A percentile compares a stretch with the other conserved stretches of the same genome.
Conservation (phyloP, 768 basidiomycete genomes). For the Leccinellum rugosiceps region DNA sequence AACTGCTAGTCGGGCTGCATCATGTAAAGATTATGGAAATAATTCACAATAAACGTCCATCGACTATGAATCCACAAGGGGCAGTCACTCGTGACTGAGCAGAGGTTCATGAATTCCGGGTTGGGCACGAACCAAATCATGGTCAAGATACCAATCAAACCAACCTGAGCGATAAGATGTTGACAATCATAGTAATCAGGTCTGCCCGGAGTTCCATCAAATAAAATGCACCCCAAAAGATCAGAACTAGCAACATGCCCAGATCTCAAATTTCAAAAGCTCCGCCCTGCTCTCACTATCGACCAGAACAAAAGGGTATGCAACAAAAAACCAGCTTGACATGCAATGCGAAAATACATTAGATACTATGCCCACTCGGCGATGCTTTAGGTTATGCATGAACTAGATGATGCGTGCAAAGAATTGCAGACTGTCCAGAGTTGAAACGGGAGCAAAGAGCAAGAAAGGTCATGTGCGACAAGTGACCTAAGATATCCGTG, state of each 20-base stretch:
- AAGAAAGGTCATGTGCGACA: background rate
- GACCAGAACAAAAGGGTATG: background rate
- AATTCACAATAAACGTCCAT: background rate
- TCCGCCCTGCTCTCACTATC: background rate
- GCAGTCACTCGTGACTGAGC: background rate
- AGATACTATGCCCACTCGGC: constrained; percentile 14
- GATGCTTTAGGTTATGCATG: constrained; percentile 6
- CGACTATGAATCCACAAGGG: background rate
- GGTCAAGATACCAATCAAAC: background rate
- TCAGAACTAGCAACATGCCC: background rate
- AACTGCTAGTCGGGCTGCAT: background rate
- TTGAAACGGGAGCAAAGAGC: background rate
- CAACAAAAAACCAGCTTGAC: background rate
- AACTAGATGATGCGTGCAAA: background rate
- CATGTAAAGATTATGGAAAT: background rate
- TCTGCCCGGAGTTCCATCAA: background rate
- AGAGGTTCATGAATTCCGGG: background rate
- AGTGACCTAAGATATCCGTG: background rate
- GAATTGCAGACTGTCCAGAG: background rate
- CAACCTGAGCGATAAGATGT: background rate
- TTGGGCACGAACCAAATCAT: background rate
- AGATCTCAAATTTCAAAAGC: background rate
- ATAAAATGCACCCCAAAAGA: background rate
- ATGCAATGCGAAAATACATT: constrained; percentile 7
- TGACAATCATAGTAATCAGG: background rate